These are phyloP conservation scores for Lachancea waltii DNA, from an alignment of 805 yeast genomes.

Conservation along the genomic window DNA sequence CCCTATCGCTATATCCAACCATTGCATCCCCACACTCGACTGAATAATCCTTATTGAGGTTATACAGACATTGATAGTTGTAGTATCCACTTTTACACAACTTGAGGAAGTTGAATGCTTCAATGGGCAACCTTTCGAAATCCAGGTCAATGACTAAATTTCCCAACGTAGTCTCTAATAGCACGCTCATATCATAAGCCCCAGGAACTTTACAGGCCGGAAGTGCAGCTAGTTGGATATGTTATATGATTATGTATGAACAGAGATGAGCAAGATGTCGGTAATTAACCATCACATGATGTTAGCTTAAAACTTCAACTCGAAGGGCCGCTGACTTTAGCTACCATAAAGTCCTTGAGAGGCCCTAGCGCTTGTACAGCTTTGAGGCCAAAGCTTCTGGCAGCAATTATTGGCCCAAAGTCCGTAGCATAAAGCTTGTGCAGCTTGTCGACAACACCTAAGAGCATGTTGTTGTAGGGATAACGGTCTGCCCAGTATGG, in stretches of 20 bases:
- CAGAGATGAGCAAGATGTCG: neutral
- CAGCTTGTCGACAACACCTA: constrained; percentile 87
- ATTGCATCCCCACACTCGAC: constrained; percentile 42
- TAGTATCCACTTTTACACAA: constrained; percentile 48
- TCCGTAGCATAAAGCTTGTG: constrained; percentile 81
- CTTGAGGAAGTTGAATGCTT: constrained; percentile 44
- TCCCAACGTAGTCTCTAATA: constrained; percentile 38
- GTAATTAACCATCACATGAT: neutral
- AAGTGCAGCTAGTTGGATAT: neutral
- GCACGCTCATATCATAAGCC: constrained; percentile 36
- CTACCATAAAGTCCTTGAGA: constrained; percentile 64
- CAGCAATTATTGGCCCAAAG: constrained; percentile 62
- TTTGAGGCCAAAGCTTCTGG: constrained; percentile 72
- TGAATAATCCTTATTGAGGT: constrained; percentile 35
- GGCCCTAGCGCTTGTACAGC: constrained; percentile 55
- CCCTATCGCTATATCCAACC: constrained; percentile 28
- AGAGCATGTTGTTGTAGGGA: constrained; percentile 67
- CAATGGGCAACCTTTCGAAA: constrained; percentile 32
- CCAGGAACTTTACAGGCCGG: no score
- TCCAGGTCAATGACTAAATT: constrained; percentile 46
- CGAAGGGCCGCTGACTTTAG: constrained; percentile 40
- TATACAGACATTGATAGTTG: constrained; percentile 45
- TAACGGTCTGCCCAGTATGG: constrained; percentile 82
- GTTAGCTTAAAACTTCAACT: neutral
- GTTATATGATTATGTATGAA: neutral